Evolutionary conservation across 2,329 filamentous ascomycete species (phyloP).

Genomic region (Phyllosticta capitalensis): DNA sequence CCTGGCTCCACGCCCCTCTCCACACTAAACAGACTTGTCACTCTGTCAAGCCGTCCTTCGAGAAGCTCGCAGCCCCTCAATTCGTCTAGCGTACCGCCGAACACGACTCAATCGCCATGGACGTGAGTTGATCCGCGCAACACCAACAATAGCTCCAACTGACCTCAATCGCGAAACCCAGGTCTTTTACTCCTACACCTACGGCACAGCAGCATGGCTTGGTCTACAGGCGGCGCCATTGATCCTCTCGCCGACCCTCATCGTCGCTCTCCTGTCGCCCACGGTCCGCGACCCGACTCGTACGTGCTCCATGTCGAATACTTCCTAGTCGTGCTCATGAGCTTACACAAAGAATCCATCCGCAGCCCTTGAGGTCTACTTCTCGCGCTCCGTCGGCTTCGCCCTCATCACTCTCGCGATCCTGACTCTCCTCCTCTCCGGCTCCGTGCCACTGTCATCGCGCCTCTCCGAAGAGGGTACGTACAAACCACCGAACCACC

Average conservation of each 20-base stretch:
- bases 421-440: constrained; percentile 59
- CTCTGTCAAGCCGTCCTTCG: neutral
- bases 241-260: constrained; percentile 50
- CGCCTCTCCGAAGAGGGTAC: constrained; percentile 19
- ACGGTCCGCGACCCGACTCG: constrained; percentile 47
- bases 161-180: constrained; percentile 13
- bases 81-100: neutral
- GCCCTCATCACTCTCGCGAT: constrained; percentile 55
- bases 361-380: constrained; percentile 59
- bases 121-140: neutral
- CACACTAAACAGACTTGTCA: neutral
- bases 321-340: neutral
- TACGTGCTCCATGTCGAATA: constrained; percentile 24
- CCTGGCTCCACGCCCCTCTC: neutral
- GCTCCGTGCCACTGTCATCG: constrained; percentile 57
- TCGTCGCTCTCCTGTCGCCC: constrained; percentile 49
- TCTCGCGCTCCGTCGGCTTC: constrained; percentile 61
- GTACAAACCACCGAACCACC: neutral
- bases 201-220: constrained; percentile 35
- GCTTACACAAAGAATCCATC: neutral
- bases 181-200: constrained; percentile 36
- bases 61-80: neutral
- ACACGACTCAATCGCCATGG: neutral
- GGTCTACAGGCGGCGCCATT: constrained; percentile 42
- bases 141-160: neutral